Percentiles rank a stretch among this genome's conserved stretches.
Conservation (phyloP, 345 rosid genomes). For the Bruguiera gymnorhiza region DNA sequence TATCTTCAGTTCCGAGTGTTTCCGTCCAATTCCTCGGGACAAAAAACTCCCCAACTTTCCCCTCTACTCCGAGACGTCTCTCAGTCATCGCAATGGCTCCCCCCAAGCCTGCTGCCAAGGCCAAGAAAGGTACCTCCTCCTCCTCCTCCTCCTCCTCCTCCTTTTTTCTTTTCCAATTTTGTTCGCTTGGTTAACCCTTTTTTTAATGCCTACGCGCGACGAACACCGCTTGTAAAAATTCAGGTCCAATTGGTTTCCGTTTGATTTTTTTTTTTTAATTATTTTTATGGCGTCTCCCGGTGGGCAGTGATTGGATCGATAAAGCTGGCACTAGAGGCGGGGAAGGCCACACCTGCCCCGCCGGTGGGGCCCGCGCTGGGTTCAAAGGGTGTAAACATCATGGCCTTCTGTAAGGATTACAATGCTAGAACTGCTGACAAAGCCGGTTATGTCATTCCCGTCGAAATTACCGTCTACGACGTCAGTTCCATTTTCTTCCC, state of each 20-base stretch:
- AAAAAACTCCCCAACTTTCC: conserved; percentile 41
- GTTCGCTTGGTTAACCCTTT: neutral
- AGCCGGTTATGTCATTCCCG: conserved; percentile 90
- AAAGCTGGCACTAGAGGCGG: conserved; percentile 91
- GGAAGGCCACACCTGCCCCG: conserved; percentile 93
- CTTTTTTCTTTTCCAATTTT: neutral
- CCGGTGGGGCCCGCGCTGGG: conserved; percentile 95
- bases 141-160: neutral
- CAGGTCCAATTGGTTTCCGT: neutral
- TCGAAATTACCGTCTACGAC: conserved; percentile 88
- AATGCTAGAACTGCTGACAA: conserved; percentile 96
- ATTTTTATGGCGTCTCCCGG: neutral
- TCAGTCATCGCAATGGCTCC: conserved; percentile 94
- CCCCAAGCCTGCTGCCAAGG: conserved; percentile 78
- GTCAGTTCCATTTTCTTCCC: conserved; percentile 36
- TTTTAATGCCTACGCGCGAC: neutral
- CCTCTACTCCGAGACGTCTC: conserved; percentile 55
- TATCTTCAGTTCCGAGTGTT: conserved; percentile 48
- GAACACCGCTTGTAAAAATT: too few relatives aligned
- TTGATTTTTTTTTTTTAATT: neutral
- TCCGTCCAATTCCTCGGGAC: conserved; percentile 47
- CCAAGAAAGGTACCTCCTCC: conserved; percentile 66
- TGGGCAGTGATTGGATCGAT: conserved; percentile 63
- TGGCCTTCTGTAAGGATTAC: conserved; percentile 96
- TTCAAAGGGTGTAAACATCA: conserved; percentile 81